Evolutionary conservation across 2,329 filamentous ascomycete genomes (phyloP).

Genomic region (Phyllosticta citrichinensis): DNA sequence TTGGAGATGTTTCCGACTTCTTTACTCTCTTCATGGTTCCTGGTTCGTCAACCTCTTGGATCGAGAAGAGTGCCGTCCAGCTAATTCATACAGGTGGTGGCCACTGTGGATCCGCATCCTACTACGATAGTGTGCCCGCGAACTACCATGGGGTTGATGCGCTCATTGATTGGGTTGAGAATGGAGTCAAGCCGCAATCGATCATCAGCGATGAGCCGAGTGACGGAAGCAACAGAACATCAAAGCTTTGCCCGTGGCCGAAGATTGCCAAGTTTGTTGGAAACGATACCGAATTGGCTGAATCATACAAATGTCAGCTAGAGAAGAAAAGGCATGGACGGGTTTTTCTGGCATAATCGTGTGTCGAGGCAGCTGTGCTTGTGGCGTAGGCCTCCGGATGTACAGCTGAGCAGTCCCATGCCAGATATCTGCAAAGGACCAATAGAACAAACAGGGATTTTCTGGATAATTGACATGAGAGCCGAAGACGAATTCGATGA

Average conservation of each 20-base stretch:
- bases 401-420: too few relatives aligned
- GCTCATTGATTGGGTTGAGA: conserved; percentile 7
- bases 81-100: conserved; percentile 1
- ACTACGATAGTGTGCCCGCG: conserved; percentile 2
- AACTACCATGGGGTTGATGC: conserved; percentile 1
- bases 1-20: conserved; percentile 4
- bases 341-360: neutral
- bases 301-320: neutral
- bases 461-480: neutral
- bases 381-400: neutral
- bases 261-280: neutral
- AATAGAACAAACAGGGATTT: too few relatives aligned
- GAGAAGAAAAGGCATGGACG: neutral
- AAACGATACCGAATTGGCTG: neutral
- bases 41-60: neutral
- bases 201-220: neutral
- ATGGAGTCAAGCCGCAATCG: conserved; percentile 1
- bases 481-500: neutral
- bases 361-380: neutral
- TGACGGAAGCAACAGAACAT: conserved; percentile 2
- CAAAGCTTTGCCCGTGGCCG: conserved; percentile 8
- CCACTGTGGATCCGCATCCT: conserved; percentile 1
- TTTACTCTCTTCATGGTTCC: conserved; percentile 10
- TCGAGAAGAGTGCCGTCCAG: neutral
- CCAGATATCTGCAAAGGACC: too few relatives aligned